Evolutionary conservation across 75 land plant genomes (phyloP).

Genomic region (Azolla pinnata): DNA sequence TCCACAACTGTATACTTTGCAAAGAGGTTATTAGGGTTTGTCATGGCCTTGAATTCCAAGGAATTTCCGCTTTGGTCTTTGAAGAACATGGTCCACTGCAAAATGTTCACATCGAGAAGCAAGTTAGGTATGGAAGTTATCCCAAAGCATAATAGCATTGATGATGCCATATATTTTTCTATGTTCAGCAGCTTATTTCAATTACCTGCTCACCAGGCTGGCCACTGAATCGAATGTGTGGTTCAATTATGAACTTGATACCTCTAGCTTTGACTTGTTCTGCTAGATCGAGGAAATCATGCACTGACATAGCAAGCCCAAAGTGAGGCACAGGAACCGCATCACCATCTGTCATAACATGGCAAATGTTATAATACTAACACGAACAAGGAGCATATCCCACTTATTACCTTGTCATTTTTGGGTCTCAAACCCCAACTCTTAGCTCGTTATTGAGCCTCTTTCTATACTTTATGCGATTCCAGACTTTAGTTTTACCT

Average conservation of each 20-base stretch:
- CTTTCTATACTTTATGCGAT: too few relatives aligned
- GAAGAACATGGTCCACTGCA: constrained; percentile 33
- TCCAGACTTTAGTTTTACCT: too few relatives aligned
- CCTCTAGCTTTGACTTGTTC: constrained; percentile 17
- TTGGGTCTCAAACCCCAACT: too few relatives aligned
- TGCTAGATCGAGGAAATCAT: constrained; percentile 16
- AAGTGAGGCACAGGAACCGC: constrained; percentile 29
- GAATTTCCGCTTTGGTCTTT: constrained; percentile 25
- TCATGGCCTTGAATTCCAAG: constrained; percentile 28
- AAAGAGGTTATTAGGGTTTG: constrained; percentile 24
- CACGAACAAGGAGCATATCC: neutral
- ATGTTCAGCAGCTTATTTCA: too few relatives aligned
- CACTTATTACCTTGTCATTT: too few relatives aligned
- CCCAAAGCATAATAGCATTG: too few relatives aligned
- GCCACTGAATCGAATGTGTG: constrained; percentile 21
- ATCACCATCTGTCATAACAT: constrained; percentile 19
- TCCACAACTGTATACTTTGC: constrained; percentile 23
- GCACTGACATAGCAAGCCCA: constrained; percentile 25
- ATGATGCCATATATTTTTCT: too few relatives aligned
- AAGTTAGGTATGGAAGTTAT: too few relatives aligned
- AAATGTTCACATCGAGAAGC: too few relatives aligned
- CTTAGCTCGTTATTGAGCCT: too few relatives aligned
- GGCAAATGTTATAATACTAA: neutral
- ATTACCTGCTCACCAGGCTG: constrained; percentile 31
- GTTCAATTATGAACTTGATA: constrained; percentile 21